Evolutionary conservation across 1,284 basidiomycete species (phyloP).

Genomic region (Calocybe gambosa): DNA sequence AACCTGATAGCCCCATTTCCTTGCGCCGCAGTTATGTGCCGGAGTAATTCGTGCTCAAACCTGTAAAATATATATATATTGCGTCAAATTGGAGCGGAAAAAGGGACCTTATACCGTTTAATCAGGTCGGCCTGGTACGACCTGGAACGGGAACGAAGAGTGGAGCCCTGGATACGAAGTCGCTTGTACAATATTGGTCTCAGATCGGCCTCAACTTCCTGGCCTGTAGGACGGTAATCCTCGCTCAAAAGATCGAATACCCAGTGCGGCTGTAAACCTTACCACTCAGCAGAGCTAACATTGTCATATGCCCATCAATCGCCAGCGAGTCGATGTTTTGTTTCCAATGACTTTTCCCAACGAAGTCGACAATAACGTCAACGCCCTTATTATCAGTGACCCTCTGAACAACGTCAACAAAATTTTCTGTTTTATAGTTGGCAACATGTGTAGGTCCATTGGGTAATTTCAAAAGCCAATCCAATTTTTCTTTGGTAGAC

Average conservation of each 20-base stretch:
- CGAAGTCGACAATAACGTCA: conserved; percentile 85
- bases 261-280: conserved; percentile 12
- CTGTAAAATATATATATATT: conserved; percentile 19
- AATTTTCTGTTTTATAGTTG: conserved; percentile 85
- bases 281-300: conserved; percentile 72
- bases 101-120: conserved; percentile 37
- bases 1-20: conserved; percentile 62
- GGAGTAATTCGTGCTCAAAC: conserved; percentile 43
- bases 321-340: conserved; percentile 78
- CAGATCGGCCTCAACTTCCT: conserved; percentile 61
- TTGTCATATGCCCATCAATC: conserved; percentile 73
- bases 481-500: conserved; percentile 79
- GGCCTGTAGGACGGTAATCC: conserved; percentile 37
- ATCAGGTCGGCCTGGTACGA: conserved; percentile 82
- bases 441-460: conserved; percentile 68
- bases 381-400: conserved; percentile 65
- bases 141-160: conserved; percentile 72
- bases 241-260: background rate
- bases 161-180: conserved; percentile 85
- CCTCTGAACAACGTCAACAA: conserved; percentile 61
- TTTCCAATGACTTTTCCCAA: conserved; percentile 79
- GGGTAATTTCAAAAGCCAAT: conserved; percentile 64
- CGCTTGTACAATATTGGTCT: conserved; percentile 78
- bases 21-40: conserved; percentile 50
- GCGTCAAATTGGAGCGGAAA: background rate